Evolutionary conservation across 768 basidiomycete genomes (phyloP).

Genomic region (Suillus americanus): DNA sequence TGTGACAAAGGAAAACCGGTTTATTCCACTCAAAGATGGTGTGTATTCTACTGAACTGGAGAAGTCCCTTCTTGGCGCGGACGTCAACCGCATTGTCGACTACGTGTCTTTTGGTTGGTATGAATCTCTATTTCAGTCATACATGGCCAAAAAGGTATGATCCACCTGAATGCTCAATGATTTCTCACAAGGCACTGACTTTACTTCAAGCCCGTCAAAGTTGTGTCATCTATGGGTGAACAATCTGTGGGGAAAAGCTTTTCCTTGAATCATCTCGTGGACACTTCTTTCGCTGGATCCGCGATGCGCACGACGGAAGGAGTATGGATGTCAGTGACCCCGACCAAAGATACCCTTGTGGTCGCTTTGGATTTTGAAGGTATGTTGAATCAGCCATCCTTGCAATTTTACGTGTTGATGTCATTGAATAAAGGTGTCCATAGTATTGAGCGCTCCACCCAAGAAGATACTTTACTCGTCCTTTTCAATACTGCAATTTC

Average conservation of each 20-base stretch:
- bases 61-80: constrained; percentile 54
- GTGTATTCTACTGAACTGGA: constrained; percentile 51
- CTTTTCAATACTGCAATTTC: constrained; percentile 67
- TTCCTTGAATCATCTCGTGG: constrained; percentile 56
- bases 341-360: constrained; percentile 50
- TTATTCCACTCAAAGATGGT: constrained; percentile 60
- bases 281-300: constrained; percentile 65
- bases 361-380: constrained; percentile 70
- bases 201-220: constrained; percentile 50
- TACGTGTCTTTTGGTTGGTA: constrained; percentile 62
- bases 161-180: background rate
- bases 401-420: constrained; percentile 6
- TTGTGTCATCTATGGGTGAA: constrained; percentile 69
- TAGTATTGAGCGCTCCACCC: constrained; percentile 61
- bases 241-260: constrained; percentile 67
- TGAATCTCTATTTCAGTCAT: constrained; percentile 61
- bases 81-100: constrained; percentile 56
- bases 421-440: constrained; percentile 43
- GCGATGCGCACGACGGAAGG: constrained; percentile 68
- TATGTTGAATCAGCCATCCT: constrained; percentile 7
- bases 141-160: constrained; percentile 54
- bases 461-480: constrained; percentile 63
- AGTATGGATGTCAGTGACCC: constrained; percentile 68
- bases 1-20: constrained; percentile 56
- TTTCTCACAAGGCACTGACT: background rate